Conservation (phyloP, 305 asterid genomes). For the Andrographis paniculata region DNA sequence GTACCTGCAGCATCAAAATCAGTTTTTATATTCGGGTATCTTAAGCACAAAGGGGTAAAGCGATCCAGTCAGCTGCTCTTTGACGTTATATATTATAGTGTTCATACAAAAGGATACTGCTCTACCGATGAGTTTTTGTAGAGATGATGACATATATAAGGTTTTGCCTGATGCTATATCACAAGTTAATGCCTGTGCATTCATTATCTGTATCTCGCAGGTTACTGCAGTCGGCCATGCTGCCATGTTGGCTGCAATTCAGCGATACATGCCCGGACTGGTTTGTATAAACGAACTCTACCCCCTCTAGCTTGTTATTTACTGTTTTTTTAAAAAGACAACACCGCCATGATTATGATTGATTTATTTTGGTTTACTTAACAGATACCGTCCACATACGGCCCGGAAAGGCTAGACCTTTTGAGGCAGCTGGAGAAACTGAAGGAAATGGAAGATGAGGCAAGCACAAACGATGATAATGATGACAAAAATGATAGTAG, state of each 20-base stretch:
- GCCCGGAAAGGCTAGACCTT: slow-evolving; percentile 43
- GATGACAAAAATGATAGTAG: background rate
- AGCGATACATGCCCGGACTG: slow-evolving; percentile 77
- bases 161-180: slow-evolving; percentile 10
- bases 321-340: slow-evolving; percentile 1
- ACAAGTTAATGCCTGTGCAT: slow-evolving; percentile 23
- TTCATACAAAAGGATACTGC: too few species aligned
- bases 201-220: slow-evolving; percentile 24
- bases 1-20: too few species aligned
- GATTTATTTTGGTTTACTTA: slow-evolving; percentile 1
- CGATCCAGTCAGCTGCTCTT: too few species aligned
- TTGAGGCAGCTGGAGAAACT: slow-evolving; percentile 85
- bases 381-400: slow-evolving; percentile 53
- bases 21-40: too few species aligned
- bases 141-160: too few species aligned
- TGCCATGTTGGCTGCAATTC: slow-evolving; percentile 84
- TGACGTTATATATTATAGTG: too few species aligned
- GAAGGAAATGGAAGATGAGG: slow-evolving; percentile 76
- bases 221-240: slow-evolving; percentile 60
- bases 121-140: too few species aligned
- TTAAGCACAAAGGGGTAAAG: too few species aligned
- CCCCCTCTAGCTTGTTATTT: too few species aligned
- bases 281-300: slow-evolving; percentile 32
- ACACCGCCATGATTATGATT: slow-evolving; percentile 11
- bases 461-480: slow-evolving; percentile 30